phyloP scores from a whole-genome alignment of 768 basidiomycete genomes.

The Chalciporus chontae region DNA sequence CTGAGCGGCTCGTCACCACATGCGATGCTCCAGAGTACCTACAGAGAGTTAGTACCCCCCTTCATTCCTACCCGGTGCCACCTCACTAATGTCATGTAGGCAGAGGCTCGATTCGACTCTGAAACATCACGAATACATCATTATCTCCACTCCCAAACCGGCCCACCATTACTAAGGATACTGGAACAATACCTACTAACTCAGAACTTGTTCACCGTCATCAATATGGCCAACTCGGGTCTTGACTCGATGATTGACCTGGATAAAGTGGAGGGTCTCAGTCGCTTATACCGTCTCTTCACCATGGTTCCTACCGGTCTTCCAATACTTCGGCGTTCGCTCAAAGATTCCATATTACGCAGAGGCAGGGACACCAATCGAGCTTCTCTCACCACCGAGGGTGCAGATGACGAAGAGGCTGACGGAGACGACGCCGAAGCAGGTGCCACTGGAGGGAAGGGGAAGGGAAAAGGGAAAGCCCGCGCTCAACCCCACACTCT shows the following conservation, averaged over 20 bases:
- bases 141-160: slow-evolving; percentile 79
- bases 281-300: slow-evolving; percentile 77
- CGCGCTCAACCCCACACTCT: slow-evolving; percentile 46
- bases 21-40: slow-evolving; percentile 85
- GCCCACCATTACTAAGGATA: slow-evolving; percentile 63
- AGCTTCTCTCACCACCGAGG: slow-evolving; percentile 41
- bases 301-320: slow-evolving; percentile 64
- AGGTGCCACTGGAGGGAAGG: slow-evolving; percentile 35
- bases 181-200: slow-evolving; percentile 76
- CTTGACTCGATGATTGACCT: slow-evolving; percentile 83
- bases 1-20: slow-evolving; percentile 59
- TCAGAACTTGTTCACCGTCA: slow-evolving; percentile 69
- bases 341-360: slow-evolving; percentile 68
- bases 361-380: slow-evolving; percentile 83
- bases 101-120: slow-evolving; percentile 73
- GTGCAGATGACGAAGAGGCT: slow-evolving; percentile 31
- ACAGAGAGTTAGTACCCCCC: slow-evolving; percentile 51
- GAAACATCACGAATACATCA: slow-evolving; percentile 84
- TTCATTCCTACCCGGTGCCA: not conserved
- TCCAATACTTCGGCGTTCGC: slow-evolving; percentile 54
- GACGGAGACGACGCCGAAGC: slow-evolving; percentile 36
- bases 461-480: slow-evolving; percentile 56
- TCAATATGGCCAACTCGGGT: slow-evolving; percentile 80
- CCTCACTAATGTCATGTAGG: slow-evolving; percentile 42
- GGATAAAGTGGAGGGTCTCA: slow-evolving; percentile 71